These are phyloP conservation scores for Xylariaceae sp. DNA, from an alignment of 2,329 filamentous ascomycete species.

Conservation along the genomic window DNA sequence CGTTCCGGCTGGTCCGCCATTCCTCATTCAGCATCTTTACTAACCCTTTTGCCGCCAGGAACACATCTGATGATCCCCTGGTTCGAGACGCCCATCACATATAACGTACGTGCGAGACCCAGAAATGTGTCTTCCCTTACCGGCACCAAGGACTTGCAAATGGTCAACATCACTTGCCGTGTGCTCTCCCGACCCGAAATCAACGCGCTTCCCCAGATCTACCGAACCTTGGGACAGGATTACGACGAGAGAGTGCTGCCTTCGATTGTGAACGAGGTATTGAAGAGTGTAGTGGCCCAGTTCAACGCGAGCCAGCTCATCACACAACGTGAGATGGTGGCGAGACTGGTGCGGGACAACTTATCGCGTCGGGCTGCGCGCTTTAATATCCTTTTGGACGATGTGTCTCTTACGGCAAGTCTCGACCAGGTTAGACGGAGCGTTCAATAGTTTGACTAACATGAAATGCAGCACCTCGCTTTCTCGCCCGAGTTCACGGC, in stretches of 20 bases:
- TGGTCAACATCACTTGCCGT: constrained; percentile 99
- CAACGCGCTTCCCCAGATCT: constrained; percentile 90
- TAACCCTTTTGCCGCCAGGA: constrained; percentile 45
- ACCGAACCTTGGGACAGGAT: constrained; percentile 89
- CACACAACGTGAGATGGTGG: constrained; percentile 97
- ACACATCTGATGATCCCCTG: constrained; percentile 93
- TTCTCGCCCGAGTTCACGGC: constrained; percentile 73
- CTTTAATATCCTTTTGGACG: constrained; percentile 96
- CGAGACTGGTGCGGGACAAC: constrained; percentile 86
- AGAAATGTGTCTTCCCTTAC: constrained; percentile 95
- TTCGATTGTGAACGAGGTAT: constrained; percentile 96
- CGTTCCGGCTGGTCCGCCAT: constrained; percentile 12
- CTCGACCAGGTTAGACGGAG: constrained; percentile 2
- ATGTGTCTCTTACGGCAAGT: constrained; percentile 90
- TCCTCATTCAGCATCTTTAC: constrained; percentile 1
- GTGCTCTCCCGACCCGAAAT: constrained; percentile 89
- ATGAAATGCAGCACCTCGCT: constrained; percentile 54
- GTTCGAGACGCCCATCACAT: constrained; percentile 95
- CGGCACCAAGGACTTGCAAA: constrained; percentile 98
- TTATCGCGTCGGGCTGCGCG: constrained; percentile 83
- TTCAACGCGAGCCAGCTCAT: constrained; percentile 99
- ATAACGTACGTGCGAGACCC: constrained; percentile 97
- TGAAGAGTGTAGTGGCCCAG: constrained; percentile 98
- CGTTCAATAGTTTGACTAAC: too few relatives aligned
- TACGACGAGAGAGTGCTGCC: constrained; percentile 96